A percentile compares a stretch with the other conserved stretches of the same genome.
phyloP scores from a whole-genome alignment of 768 basidiomycete genomes.

The Lactarius sp. region DNA sequence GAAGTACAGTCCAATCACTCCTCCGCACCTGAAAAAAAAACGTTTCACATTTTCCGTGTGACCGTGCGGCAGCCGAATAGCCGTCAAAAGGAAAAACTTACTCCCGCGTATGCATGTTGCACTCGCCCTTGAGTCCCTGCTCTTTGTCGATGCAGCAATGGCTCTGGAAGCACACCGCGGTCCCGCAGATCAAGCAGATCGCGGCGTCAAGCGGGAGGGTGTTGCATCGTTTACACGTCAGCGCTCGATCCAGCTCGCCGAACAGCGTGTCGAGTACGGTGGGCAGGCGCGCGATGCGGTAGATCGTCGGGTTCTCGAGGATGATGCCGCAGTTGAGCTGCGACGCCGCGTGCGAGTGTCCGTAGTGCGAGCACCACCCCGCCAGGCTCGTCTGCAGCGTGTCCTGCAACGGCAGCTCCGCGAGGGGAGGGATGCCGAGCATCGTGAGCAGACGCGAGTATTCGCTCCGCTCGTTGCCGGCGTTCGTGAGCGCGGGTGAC shows the following conservation, averaged over 20 bases:
- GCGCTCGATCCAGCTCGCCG: constrained; percentile 61
- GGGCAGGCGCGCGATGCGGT: constrained; percentile 80
- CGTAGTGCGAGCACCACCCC: constrained; percentile 88
- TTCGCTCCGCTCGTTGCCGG: constrained; percentile 51
- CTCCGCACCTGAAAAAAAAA: constrained; percentile 65
- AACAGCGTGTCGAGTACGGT: constrained; percentile 79
- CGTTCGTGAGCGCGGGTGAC: constrained; percentile 39
- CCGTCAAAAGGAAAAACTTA: neutral
- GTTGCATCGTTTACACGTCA: constrained; percentile 72
- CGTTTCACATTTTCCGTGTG: too few species aligned
- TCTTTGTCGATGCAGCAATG: constrained; percentile 84
- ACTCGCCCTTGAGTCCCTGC: constrained; percentile 70
- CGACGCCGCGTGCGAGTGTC: constrained; percentile 70
- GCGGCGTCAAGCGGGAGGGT: constrained; percentile 82
- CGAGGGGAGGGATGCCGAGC: constrained; percentile 75
- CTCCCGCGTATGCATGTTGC: constrained; percentile 94
- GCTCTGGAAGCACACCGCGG: constrained; percentile 83
- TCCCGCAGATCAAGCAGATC: constrained; percentile 87
- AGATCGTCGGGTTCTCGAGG: constrained; percentile 78
- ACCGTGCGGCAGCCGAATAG: too few species aligned
- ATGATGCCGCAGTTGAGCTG: constrained; percentile 75
- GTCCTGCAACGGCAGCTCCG: constrained; percentile 76
- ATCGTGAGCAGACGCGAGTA: constrained; percentile 70
- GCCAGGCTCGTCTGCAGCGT: constrained; percentile 85
- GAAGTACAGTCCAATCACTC: constrained; percentile 84